Evolutionary conservation across 139 green algal genomes (phyloP), one percentile per base, ranked within the genome.

Genomic region (Yamagishiella unicocca): DNA sequence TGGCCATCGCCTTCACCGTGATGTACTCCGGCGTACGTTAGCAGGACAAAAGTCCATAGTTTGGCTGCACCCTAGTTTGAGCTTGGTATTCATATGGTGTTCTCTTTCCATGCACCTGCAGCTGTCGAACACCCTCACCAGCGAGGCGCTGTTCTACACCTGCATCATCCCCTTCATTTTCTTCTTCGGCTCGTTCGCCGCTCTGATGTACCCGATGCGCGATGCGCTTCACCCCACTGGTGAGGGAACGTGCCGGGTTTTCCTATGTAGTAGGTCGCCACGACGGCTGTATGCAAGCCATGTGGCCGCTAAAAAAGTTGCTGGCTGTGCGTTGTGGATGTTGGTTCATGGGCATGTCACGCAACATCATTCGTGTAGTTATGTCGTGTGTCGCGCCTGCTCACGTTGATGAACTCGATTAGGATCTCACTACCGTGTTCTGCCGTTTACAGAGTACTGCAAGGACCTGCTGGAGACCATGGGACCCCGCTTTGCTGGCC

Each of bases 161-260:
- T 97, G 94, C 95, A 98, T 99, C 91, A 93, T 99, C 89, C 98
- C 98, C 73, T 99, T 99, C 96, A 98, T 99, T 82, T 85, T 92
- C 84, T 99, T 99, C 95, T 99, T 99, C 88, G 96, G 94, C 45
- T 88, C 93, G 40, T 99, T 99, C 88, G 98, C 98, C 2, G 98
- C 98, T 71, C 40, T 99, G 43, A 88, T 99, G 82, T 99, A 99
- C 95, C 98, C 98, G 40, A 89, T 98, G 90, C 90, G 93, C 42
- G 95, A 99, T 25, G 79, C 91, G 19, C 92, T 99, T 58, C 98
- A 99, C 91, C 98, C 98, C 68, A 98, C 94, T 53, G 93, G 95
- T 95, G 71, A 76, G 90, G 43, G 71, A 9, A 58, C 31, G 37
- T 27, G 66, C 35, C 4, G n/a, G n/a, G n/a, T n/a, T n/a, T n/a